phyloP scores from a whole-genome alignment of 768 basidiomycete species.

The Inosperma sp. region DNA sequence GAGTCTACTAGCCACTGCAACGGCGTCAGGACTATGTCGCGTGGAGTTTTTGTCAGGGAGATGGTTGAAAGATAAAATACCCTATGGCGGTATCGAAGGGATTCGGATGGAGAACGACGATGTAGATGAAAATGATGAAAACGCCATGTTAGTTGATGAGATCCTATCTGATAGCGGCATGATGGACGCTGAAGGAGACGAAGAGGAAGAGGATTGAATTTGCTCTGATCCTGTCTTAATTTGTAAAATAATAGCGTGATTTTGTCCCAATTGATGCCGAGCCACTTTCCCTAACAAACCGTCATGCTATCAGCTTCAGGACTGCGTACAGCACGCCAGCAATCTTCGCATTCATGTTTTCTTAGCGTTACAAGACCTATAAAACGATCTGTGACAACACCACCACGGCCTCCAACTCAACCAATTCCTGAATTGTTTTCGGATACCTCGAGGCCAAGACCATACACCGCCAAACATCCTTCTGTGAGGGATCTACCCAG shows the following conservation, averaged over 20 bases:
- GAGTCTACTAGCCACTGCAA: constrained; percentile 68
- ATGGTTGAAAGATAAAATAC: constrained; percentile 62
- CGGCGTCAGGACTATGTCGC: constrained; percentile 80
- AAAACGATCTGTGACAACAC: constrained; percentile 18
- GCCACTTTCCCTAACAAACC: too few species aligned
- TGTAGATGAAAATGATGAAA: constrained; percentile 32
- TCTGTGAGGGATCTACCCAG: constrained; percentile 35
- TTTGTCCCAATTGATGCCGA: too few species aligned
- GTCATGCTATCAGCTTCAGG: too few species aligned
- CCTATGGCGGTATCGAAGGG: constrained; percentile 58
- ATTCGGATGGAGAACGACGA: constrained; percentile 52
- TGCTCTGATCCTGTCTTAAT: too few species aligned
- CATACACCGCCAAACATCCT: constrained; percentile 35
- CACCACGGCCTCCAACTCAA: constrained; percentile 20
- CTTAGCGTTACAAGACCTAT: too few species aligned
- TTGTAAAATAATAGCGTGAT: too few species aligned
- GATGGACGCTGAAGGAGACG: constrained; percentile 6
- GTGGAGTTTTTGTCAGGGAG: constrained; percentile 78
- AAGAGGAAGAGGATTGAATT: not conserved
- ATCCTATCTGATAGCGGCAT: constrained; percentile 14
- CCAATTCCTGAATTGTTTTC: constrained; percentile 23
- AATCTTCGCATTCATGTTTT: too few species aligned
- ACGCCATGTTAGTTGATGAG: constrained; percentile 38
- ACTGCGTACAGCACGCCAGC: too few species aligned
- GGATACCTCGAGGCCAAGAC: constrained; percentile 34